These are phyloP conservation scores for Podila epicladia DNA, from an alignment of 192 early-diverging fungal genomes.

Conservation along the genomic window DNA sequence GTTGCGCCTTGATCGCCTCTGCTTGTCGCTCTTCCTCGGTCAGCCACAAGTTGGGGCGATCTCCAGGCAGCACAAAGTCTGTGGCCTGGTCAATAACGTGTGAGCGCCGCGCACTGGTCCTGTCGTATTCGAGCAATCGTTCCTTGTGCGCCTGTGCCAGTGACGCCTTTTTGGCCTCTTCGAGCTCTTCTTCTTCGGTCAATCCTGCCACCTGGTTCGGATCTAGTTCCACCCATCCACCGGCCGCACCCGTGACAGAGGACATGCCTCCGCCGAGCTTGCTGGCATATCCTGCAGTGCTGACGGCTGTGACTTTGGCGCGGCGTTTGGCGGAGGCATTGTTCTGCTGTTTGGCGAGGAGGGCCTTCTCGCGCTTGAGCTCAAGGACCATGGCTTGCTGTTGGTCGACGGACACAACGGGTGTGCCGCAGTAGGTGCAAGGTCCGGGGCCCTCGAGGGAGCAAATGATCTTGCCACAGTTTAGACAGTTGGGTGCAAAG, in stretches of 20 bases:
- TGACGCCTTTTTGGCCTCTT: conserved; percentile 48
- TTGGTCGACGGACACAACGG: conserved; percentile 62
- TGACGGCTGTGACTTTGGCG: conserved; percentile 34
- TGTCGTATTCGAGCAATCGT: conserved; percentile 57
- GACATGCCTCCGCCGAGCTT: conserved; percentile 56
- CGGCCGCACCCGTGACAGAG: conserved; percentile 26
- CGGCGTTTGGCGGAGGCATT: conserved; percentile 27
- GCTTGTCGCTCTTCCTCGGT: conserved; percentile 56
- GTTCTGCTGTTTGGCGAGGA: conserved; percentile 43
- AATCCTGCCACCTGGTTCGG: conserved; percentile 18
- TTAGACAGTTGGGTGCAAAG: conserved; percentile 65
- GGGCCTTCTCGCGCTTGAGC: conserved; percentile 57
- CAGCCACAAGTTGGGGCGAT: conserved; percentile 61
- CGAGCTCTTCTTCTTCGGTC: conserved; percentile 56
- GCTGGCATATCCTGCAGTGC: conserved; percentile 53
- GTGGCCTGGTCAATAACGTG: conserved; percentile 60
- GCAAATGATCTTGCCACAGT: conserved; percentile 71
- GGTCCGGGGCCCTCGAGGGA: conserved; percentile 61
- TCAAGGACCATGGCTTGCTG: conserved; percentile 59
- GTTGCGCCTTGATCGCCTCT: conserved; percentile 52
- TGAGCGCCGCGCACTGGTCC: conserved; percentile 56
- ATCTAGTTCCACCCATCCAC: conserved; percentile 22
- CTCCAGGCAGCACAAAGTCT: conserved; percentile 63
- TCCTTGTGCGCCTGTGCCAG: conserved; percentile 61
- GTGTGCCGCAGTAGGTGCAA: conserved; percentile 63